Evolutionary conservation across 331 rosid species (phyloP), one percentile per base, ranked within the genome.

Genomic region (Quercus lobata): DNA sequence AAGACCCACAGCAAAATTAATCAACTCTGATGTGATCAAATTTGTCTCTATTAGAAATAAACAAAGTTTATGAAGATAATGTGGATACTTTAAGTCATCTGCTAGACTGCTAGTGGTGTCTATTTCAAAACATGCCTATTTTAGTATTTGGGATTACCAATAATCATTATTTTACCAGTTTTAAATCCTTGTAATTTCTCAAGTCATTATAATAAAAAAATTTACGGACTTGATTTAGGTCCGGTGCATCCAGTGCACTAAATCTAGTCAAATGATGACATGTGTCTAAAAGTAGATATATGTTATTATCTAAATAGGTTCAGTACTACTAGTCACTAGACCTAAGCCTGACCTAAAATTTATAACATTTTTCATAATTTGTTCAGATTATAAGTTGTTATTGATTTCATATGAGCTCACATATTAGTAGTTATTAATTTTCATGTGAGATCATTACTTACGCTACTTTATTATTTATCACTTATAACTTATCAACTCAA

Each of bases 201-300:
- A 57, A 21, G 63, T 57, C 16, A 9, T 25, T 12, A 21, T 11
- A 8, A 37, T 2, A 37, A 37, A 7, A 37, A 37, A 37, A 7
- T 7, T 5, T 34, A 34, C 6, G 2, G 8, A 34, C 0, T 34
- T 34, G 2, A 7, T 6, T 34, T 34, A 34, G 7, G 7, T 34
- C 0, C 0, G 0, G 0, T 34, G 7, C 2, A 34, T 34, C 1
- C 1, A 34, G 7, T 34, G 1, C 0, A 34, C 0, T 34, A 0
- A 6, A 34, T 1, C 1, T 0, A 0, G 7, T 34, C 7, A 34
- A 0, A 34, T 34, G 37, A 5, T 34, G 2, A 34, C 0, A 34
- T 0, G 0, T 34, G 0, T 34, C 0, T 6, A 34, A 34, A 34
- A 34, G 2, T 34, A 34, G 2, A 34, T 0, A 34, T 0, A 6